Conservation (phyloP, 1,284 basidiomycete genomes). For the Anthracocystis setariae region DNA sequence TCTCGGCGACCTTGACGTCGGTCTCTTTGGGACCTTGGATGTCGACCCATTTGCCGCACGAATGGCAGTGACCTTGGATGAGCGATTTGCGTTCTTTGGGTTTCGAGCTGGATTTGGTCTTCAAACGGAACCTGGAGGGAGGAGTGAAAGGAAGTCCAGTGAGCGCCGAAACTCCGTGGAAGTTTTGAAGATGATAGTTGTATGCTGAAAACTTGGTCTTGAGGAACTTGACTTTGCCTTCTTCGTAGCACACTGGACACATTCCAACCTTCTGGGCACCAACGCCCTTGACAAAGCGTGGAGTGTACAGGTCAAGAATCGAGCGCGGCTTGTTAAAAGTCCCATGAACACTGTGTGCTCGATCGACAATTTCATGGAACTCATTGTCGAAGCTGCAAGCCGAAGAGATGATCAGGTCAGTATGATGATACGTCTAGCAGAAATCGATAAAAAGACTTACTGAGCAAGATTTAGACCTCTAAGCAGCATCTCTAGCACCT, state of each 20-base stretch:
- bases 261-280: slow-evolving; percentile 48
- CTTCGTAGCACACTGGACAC: slow-evolving; percentile 56
- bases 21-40: slow-evolving; percentile 35
- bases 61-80: slow-evolving; percentile 41
- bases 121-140: slow-evolving; percentile 30
- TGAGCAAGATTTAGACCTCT: slow-evolving; percentile 9
- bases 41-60: slow-evolving; percentile 39
- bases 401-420: no score
- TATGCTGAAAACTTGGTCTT: slow-evolving; percentile 58
- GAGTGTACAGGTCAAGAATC: slow-evolving; percentile 55
- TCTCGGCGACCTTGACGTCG: slow-evolving; percentile 47
- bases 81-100: slow-evolving; percentile 21
- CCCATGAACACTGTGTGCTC: slow-evolving; percentile 25
- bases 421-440: neutral
- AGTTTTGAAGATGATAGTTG: slow-evolving; percentile 56
- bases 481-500: slow-evolving; percentile 32
- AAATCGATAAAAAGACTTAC: slow-evolving; percentile 14
- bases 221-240: slow-evolving; percentile 28
- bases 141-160: slow-evolving; percentile 49
- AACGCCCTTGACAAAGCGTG: slow-evolving; percentile 41
- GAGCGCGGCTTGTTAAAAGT: slow-evolving; percentile 41
- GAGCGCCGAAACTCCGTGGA: slow-evolving; percentile 45
- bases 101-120: slow-evolving; percentile 10
- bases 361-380: slow-evolving; percentile 18
- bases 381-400: slow-evolving; percentile 14